These are phyloP conservation scores for Microbotryum scabiosae DNA, from an alignment of 1,284 basidiomycete genomes.

Conservation along the genomic window DNA sequence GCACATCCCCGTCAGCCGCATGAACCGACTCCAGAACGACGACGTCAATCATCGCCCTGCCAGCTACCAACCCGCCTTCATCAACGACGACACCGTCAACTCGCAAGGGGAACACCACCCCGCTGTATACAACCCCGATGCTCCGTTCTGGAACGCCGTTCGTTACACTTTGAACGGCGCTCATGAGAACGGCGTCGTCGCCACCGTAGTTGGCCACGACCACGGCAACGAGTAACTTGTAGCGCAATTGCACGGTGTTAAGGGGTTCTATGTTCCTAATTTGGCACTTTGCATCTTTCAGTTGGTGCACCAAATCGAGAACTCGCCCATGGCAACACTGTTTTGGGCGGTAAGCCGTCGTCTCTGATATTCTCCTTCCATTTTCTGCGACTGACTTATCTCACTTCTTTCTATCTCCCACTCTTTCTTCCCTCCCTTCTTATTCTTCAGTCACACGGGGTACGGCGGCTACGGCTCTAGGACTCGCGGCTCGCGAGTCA, in stretches of 20 bases:
- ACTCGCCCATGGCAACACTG: background rate
- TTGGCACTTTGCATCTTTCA: background rate
- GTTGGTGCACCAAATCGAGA: background rate
- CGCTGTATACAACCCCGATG: background rate
- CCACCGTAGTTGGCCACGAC: background rate
- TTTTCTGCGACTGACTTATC: no score
- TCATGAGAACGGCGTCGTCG: background rate
- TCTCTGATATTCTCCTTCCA: no score
- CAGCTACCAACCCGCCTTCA: background rate
- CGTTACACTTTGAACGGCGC: background rate
- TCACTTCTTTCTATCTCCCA: no score
- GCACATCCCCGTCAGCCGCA: background rate
- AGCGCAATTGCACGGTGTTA: no score
- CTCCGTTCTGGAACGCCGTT: background rate
- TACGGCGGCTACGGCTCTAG: background rate
- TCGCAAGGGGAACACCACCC: background rate
- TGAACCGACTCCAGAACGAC: no score
- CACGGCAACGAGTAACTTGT: slow-evolving; percentile 2
- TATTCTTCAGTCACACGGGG: slow-evolving; percentile 1
- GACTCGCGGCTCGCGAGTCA: background rate
- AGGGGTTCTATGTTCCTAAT: no score
- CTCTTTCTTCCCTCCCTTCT: no score
- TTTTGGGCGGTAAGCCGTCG: background rate
- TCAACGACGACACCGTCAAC: background rate
- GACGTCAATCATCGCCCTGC: no score